These are phyloP conservation scores for Fusarium sp. DNA, from an alignment of 2,329 filamentous ascomycete genomes.

Conservation along the genomic window DNA sequence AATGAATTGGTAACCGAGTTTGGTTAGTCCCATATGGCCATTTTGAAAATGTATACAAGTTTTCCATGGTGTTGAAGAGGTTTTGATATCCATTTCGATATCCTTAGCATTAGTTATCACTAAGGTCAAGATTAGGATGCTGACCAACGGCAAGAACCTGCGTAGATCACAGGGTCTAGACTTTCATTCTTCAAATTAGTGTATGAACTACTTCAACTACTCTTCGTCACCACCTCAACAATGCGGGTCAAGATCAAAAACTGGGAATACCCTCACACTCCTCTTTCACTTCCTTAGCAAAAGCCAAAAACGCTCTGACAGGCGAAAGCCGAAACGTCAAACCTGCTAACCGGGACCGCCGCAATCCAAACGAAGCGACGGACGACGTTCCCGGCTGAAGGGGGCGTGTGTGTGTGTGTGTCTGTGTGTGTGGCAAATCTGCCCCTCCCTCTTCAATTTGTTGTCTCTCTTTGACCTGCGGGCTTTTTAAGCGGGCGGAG, in stretches of 20 bases:
- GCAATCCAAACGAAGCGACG: background rate
- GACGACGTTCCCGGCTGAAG: background rate
- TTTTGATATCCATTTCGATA: background rate
- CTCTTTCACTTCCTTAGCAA: background rate
- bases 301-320: background rate
- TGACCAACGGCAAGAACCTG: background rate
- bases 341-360: slow-evolving; percentile 16
- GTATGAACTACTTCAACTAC: background rate
- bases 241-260: background rate
- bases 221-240: background rate
- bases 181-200: background rate
- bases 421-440: background rate
- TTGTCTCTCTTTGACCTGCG: slow-evolving; percentile 13
- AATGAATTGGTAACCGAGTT: background rate
- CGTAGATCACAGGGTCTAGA: background rate
- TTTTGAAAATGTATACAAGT: too few relatives aligned
- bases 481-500: background rate
- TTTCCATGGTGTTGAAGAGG: background rate
- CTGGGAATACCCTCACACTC: slow-evolving; percentile 11
- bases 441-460: background rate
- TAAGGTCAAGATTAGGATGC: background rate
- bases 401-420: background rate
- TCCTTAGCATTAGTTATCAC: background rate
- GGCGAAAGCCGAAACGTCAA: slow-evolving; percentile 27
- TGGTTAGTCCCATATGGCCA: background rate